A percentile compares a stretch with the other conserved stretches of the same genome.
Conservation (phyloP, 768 basidiomycete genomes). For the Pleurotus eryngii region DNA sequence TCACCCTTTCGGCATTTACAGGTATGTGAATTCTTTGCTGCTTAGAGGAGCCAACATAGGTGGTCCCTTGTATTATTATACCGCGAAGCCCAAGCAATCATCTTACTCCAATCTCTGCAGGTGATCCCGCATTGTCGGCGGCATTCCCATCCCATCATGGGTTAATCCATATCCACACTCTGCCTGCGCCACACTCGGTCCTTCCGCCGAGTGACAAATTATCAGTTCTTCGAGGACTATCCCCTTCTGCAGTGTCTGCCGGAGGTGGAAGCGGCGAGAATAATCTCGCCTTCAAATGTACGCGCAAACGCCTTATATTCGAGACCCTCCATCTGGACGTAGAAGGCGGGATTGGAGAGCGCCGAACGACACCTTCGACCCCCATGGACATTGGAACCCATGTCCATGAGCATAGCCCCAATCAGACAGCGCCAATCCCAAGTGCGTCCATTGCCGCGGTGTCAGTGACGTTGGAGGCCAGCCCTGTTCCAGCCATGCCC, state of each 20-base stretch:
- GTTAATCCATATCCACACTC: constrained; percentile 68
- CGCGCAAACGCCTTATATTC: constrained; percentile 79
- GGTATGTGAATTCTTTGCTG: constrained; percentile 42
- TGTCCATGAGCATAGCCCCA: constrained; percentile 13
- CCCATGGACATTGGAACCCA: constrained; percentile 4
- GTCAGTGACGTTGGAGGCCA: constrained; percentile 41
- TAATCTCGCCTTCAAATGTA: constrained; percentile 93
- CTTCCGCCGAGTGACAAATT: constrained; percentile 78
- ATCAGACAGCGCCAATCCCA: background rate
- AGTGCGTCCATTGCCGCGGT: constrained; percentile 32
- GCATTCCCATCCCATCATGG: constrained; percentile 88
- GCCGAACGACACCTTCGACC: constrained; percentile 55
- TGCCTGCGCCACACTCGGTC: constrained; percentile 74
- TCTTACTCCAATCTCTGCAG: constrained; percentile 33
- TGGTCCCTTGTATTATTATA: no score
- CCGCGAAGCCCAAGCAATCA: background rate
- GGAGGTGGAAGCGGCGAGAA: constrained; percentile 81
- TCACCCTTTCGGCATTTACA: constrained; percentile 76
- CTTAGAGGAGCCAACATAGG: constrained; percentile 1
- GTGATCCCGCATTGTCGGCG: constrained; percentile 68
- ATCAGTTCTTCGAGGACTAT: constrained; percentile 81
- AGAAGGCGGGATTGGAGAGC: constrained; percentile 80
- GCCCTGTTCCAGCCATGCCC: constrained; percentile 6
- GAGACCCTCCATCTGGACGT: constrained; percentile 89
- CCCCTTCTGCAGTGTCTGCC: constrained; percentile 43